A percentile compares a stretch with the other conserved stretches of the same genome.
Conservation (phyloP, 1,139 yeast genomes). For the Candida mesenterica region DNA sequence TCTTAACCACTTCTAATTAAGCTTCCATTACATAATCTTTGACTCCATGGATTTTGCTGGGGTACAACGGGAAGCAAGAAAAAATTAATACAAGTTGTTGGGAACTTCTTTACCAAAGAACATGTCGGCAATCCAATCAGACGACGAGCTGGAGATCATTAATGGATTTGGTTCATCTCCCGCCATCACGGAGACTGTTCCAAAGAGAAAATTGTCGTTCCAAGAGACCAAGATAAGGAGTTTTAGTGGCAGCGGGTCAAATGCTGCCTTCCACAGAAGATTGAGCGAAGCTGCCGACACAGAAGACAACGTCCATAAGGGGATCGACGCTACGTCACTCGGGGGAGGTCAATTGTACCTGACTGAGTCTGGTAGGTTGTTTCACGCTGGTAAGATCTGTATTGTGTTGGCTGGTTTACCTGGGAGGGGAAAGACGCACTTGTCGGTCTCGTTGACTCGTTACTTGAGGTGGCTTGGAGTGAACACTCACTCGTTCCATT, state of each 20-base stretch:
- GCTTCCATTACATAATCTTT: too few species aligned
- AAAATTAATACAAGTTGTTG: neutral
- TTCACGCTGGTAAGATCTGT: slow-evolving; percentile 93
- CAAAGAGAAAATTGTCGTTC: slow-evolving; percentile 6
- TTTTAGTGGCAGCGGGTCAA: slow-evolving; percentile 18
- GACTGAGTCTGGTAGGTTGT: slow-evolving; percentile 84
- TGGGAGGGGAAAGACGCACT: slow-evolving; percentile 93
- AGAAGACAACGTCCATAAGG: slow-evolving; percentile 55
- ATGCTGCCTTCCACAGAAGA: slow-evolving; percentile 24
- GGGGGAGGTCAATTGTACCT: slow-evolving; percentile 76
- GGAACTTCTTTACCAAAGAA: neutral
- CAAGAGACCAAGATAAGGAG: slow-evolving; percentile 26
- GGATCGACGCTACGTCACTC: slow-evolving; percentile 30
- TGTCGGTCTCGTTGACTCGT: slow-evolving; percentile 87
- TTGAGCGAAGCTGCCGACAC: slow-evolving; percentile 29
- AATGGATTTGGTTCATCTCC: slow-evolving; percentile 44
- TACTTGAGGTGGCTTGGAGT: slow-evolving; percentile 96
- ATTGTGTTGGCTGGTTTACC: slow-evolving; percentile 92
- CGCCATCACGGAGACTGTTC: slow-evolving; percentile 19
- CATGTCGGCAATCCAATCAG: slow-evolving; percentile 23
- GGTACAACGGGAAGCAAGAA: too few species aligned
- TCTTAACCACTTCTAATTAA: too few species aligned
- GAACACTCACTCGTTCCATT: slow-evolving; percentile 85
- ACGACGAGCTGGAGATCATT: slow-evolving; percentile 35
- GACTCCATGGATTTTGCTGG: too few species aligned